Percentiles rank a stretch among this genome's conserved stretches.
These are phyloP conservation scores for Calycina marina DNA, from an alignment of 2,329 filamentous ascomycete species.

Conservation along the genomic window DNA sequence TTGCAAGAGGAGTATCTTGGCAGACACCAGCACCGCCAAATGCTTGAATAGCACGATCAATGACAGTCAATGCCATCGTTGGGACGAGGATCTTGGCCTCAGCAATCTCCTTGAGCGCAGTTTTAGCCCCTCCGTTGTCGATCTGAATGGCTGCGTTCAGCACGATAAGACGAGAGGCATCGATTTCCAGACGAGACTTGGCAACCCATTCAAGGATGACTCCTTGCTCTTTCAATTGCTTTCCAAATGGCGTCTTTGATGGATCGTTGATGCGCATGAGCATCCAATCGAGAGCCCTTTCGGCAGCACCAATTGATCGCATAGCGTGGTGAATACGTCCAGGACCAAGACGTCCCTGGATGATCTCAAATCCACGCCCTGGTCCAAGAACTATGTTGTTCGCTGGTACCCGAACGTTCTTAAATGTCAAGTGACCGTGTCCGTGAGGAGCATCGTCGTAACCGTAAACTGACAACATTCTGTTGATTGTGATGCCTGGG, in stretches of 20 bases:
- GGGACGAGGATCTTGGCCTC: conserved; percentile 91
- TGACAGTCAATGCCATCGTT: conserved; percentile 65
- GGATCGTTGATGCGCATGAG: conserved; percentile 88
- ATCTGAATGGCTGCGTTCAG: conserved; percentile 93
- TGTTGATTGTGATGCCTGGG: conserved; percentile 79
- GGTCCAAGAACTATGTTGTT: conserved; percentile 81
- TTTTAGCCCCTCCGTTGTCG: conserved; percentile 77
- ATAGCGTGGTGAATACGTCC: conserved; percentile 97
- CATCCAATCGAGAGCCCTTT: conserved; percentile 88
- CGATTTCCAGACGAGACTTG: conserved; percentile 83
- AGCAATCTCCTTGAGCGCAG: conserved; percentile 82
- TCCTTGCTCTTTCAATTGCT: conserved; percentile 75
- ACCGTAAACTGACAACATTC: conserved; percentile 88
- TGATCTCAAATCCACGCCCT: conserved; percentile 93
- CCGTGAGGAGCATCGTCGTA: conserved; percentile 98
- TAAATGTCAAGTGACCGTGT: conserved; percentile 83
- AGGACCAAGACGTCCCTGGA: conserved; percentile 89
- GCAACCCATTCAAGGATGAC: conserved; percentile 94
- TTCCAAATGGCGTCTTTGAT: conserved; percentile 79
- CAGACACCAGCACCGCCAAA: conserved; percentile 83
- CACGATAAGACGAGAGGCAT: conserved; percentile 76
- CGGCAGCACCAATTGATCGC: conserved; percentile 79
- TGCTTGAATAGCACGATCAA: conserved; percentile 87
- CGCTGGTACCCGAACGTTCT: conserved; percentile 76
- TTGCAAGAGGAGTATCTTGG: conserved; percentile 85